Evolutionary conservation across 208 protist genomes (phyloP).

Genomic region (Acanthamoeba lenticulata): DNA sequence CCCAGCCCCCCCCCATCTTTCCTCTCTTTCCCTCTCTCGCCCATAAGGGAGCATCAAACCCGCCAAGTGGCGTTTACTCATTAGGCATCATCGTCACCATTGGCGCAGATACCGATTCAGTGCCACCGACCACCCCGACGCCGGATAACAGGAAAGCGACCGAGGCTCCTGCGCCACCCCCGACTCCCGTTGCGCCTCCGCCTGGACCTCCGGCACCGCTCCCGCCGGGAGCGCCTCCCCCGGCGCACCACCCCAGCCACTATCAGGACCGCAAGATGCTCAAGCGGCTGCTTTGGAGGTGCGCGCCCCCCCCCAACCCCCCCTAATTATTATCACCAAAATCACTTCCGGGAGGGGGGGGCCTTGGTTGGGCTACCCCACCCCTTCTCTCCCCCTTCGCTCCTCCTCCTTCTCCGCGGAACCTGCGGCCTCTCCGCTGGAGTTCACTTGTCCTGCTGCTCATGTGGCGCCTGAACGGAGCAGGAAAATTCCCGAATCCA

Average conservation of each 20-base stretch:
- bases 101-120: too few species aligned
- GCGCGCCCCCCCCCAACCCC: neutral
- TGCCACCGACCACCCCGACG: neutral
- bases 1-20: too few species aligned
- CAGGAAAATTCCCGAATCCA: slow-evolving; percentile 35
- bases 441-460: too few species aligned
- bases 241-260: neutral
- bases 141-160: neutral
- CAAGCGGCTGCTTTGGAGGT: slow-evolving; percentile 54
- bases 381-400: neutral
- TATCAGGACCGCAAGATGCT: neutral
- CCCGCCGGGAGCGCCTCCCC: neutral
- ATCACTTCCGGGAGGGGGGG: too few species aligned
- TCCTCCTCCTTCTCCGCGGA: neutral
- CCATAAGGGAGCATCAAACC: too few species aligned
- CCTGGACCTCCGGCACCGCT: neutral
- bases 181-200: neutral
- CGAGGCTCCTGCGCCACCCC: neutral
- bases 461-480: neutral
- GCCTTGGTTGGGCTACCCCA: neutral
- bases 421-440: neutral
- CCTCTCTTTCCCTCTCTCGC: too few species aligned
- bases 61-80: too few species aligned
- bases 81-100: too few species aligned
- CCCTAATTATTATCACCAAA: too few species aligned